Conservation (phyloP, 148 eudicot species). For the Vaccinium darrowii region DNA sequence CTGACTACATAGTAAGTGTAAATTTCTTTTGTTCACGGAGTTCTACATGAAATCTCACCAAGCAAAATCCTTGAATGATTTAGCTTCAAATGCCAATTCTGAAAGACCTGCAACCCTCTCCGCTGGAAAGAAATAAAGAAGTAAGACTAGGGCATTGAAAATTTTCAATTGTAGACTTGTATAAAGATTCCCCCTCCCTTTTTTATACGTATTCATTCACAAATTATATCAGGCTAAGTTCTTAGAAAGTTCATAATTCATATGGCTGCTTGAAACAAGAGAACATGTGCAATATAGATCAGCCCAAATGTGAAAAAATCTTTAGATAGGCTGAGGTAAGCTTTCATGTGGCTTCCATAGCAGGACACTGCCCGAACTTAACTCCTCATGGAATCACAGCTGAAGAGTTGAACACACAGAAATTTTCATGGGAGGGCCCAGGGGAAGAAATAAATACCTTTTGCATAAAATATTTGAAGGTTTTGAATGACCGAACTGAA, state of each 20-base stretch:
- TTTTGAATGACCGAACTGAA: not conserved
- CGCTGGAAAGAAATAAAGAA: conserved; percentile 34
- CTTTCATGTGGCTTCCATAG: not conserved
- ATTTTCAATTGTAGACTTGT: not conserved
- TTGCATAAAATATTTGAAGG: not conserved
- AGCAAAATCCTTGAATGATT: conserved; percentile 70
- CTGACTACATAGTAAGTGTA: not conserved
- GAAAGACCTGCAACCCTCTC: conserved; percentile 57
- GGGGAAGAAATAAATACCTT: not conserved
- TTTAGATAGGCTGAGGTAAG: not conserved
- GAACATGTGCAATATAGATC: not conserved
- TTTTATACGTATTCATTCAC: not conserved
- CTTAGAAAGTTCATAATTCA: not conserved
- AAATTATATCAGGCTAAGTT: not conserved
- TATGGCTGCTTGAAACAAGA: not conserved
- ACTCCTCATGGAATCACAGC: not conserved
- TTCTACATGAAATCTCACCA: conserved; percentile 53
- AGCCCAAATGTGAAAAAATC: not conserved
- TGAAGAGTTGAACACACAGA: conserved; percentile 7
- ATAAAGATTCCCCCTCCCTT: not conserved
- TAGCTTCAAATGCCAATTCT: conserved; percentile 79
- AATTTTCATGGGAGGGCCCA: not conserved
- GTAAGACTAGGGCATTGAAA: not conserved
- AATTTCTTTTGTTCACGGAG: not conserved
- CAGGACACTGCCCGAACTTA: not conserved